These are phyloP conservation scores for Flaveria ramosissima DNA, from an alignment of 129 eudicot genomes.

Conservation along the genomic window DNA sequence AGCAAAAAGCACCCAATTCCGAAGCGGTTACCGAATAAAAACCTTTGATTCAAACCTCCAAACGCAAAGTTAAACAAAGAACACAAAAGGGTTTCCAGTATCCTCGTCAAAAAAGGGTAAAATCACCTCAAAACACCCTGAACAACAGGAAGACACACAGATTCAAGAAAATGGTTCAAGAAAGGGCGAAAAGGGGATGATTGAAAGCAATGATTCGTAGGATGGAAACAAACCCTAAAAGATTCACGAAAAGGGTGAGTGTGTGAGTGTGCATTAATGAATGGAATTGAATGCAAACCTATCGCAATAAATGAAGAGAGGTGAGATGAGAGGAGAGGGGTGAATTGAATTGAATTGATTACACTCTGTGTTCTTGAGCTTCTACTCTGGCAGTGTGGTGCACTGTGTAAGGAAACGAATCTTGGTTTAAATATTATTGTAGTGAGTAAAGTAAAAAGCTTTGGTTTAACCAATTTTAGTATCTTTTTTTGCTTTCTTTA, in stretches of 20 bases:
- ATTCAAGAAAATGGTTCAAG: not conserved
- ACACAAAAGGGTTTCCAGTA: conserved; percentile 7
- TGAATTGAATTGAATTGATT: conserved; percentile 16
- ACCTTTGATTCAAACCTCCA: conserved; percentile 38
- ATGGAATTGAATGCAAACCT: conserved; percentile 30
- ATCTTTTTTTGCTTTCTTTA: not conserved
- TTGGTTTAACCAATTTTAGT: conserved; percentile 12
- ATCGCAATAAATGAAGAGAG: conserved; percentile 32
- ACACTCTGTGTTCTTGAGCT: conserved; percentile 47
- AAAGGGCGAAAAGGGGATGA: not conserved
- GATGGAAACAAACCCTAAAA: conserved; percentile 18
- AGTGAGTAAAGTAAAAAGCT: not conserved
- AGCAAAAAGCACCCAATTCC: conserved; percentile 23
- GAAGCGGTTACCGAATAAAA: conserved; percentile 21
- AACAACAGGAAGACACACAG: not conserved
- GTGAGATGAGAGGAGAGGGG: conserved; percentile 19
- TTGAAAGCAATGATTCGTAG: not conserved
- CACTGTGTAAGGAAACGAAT: conserved; percentile 25
- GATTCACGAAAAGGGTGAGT: not conserved
- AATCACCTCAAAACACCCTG: not conserved
- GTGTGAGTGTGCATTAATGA: conserved; percentile 17
- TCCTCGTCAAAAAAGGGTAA: not conserved
- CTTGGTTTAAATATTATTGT: not conserved
- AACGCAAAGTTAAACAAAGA: conserved; percentile 1
- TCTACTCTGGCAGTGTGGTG: conserved; percentile 42